phyloP scores from a whole-genome alignment of 1,139 yeast species.

The Blastobotrys raffinosifermentans region DNA sequence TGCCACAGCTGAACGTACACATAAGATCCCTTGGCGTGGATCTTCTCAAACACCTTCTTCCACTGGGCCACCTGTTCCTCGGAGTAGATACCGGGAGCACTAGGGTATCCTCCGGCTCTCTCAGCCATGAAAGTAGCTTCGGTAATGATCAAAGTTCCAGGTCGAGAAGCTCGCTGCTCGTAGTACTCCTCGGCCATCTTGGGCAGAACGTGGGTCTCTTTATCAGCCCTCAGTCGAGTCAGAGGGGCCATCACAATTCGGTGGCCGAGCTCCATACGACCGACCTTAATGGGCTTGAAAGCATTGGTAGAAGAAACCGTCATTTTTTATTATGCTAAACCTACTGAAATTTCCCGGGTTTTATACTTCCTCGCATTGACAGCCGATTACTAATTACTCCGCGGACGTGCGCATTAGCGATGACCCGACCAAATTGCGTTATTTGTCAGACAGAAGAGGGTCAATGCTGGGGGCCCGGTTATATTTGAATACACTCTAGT shows the following conservation, averaged over 20 bases:
- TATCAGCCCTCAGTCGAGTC: conserved; percentile 42
- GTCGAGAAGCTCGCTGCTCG: conserved; percentile 44
- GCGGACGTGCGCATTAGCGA: no score
- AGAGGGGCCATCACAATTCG: conserved; percentile 50
- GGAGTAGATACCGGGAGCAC: conserved; percentile 41
- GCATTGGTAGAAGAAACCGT: no score
- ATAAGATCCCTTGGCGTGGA: conserved; percentile 36
- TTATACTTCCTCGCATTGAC: no score
- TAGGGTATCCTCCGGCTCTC: conserved; percentile 29
- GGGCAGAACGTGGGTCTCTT: conserved; percentile 35
- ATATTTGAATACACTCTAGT: no score
- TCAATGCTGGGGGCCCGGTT: no score
- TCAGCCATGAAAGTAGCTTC: conserved; percentile 41
- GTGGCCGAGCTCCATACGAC: conserved; percentile 28
- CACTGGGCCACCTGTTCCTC: conserved; percentile 39
- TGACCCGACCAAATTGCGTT: no score
- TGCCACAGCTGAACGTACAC: conserved; percentile 39
- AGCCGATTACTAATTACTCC: no score
- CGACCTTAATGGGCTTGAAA: conserved; percentile 29
- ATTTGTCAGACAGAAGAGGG: no score
- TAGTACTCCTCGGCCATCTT: conserved; percentile 48
- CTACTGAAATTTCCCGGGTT: no score
- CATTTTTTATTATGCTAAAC: no score
- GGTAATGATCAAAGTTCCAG: conserved; percentile 45
- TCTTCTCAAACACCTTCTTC: conserved; percentile 32